Evolutionary conservation across 352 stramenopile genomes (phyloP).

Genomic region (Phytopythium sindhum): DNA sequence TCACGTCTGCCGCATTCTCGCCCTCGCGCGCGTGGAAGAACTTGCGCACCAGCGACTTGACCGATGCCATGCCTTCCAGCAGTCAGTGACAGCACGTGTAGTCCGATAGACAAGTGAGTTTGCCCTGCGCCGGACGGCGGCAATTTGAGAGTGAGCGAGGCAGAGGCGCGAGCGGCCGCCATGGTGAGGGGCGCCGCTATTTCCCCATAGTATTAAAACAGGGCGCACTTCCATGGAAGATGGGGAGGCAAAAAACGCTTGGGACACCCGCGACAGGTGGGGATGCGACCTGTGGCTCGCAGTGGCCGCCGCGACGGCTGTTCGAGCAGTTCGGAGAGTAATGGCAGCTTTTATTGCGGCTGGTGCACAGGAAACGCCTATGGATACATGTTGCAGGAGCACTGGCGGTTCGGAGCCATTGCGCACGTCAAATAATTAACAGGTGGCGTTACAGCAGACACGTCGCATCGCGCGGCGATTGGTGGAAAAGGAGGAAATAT

Average conservation of each 20-base stretch:
- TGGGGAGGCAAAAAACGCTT: neutral
- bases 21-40: conserved; percentile 39
- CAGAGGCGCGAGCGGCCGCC: conserved; percentile 1
- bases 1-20: conserved; percentile 12
- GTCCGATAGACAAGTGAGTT: too few species aligned
- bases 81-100: too few species aligned
- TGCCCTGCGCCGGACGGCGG: neutral
- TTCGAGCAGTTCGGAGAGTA: too few species aligned
- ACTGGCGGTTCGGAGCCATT: too few species aligned
- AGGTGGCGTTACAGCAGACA: too few species aligned
- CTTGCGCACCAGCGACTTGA: conserved; percentile 43
- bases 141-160: neutral
- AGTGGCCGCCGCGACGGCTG: neutral
- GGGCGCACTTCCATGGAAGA: conserved; percentile 2
- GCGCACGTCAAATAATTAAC: too few species aligned
- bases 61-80: conserved; percentile 28
- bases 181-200: neutral
- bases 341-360: too few species aligned
- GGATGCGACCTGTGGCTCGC: neutral
- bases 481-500: neutral
- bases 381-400: too few species aligned
- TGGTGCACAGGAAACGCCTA: too few species aligned
- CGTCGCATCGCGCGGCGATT: neutral
- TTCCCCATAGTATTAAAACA: too few species aligned
- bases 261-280: conserved; percentile 2